Evolutionary conservation across 352 stramenopile species (phyloP).

Genomic region (Phytophthora brassicae): DNA sequence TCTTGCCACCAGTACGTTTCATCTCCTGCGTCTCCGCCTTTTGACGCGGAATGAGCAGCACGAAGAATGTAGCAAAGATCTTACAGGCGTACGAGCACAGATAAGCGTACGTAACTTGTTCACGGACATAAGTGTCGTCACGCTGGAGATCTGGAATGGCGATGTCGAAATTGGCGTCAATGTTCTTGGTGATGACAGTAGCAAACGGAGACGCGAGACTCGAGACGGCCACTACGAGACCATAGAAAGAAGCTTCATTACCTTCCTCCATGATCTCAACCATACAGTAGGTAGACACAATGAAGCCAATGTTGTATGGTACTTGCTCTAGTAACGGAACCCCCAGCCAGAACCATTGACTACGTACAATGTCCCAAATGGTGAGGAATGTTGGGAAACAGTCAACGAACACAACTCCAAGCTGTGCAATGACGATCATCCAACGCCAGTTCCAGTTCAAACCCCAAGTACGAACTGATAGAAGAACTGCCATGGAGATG

Average conservation of each 20-base stretch:
- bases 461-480: conserved; percentile 36
- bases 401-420: conserved; percentile 43
- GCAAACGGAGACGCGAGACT: conserved; percentile 47
- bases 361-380: conserved; percentile 52
- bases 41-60: conserved; percentile 47
- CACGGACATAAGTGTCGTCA: conserved; percentile 36
- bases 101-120: conserved; percentile 44
- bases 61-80: conserved; percentile 43
- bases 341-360: conserved; percentile 62
- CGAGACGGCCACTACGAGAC: conserved; percentile 42
- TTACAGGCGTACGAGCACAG: conserved; percentile 42
- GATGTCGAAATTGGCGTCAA: conserved; percentile 54
- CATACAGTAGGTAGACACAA: conserved; percentile 53
- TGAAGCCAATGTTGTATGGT: conserved; percentile 44
- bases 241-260: conserved; percentile 54
- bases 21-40: conserved; percentile 59
- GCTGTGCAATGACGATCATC: conserved; percentile 41
- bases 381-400: conserved; percentile 49
- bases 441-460: conserved; percentile 59
- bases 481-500: conserved; percentile 34
- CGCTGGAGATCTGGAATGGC: conserved; percentile 37
- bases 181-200: conserved; percentile 55
- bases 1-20: conserved; percentile 35
- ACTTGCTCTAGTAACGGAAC: conserved; percentile 47
- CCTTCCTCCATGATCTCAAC: conserved; percentile 54